phyloP scores from a whole-genome alignment of 2,329 filamentous ascomycete genomes.

The Pseudogymnoascus sp. region DNA sequence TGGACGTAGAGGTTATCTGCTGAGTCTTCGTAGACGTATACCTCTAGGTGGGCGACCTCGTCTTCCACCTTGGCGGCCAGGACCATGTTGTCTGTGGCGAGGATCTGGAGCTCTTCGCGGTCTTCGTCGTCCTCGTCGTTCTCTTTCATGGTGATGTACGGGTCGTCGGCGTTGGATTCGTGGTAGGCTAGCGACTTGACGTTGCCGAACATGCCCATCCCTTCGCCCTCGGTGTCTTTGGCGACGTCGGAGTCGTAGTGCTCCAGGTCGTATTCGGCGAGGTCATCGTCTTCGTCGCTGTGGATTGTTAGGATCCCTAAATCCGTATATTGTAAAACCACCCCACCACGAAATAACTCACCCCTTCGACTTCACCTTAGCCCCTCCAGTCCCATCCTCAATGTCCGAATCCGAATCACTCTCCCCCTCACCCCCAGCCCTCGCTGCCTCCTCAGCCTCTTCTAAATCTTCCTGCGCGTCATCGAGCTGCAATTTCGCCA shows the following conservation, averaged over 20 bases:
- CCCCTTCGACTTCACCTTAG: conserved; percentile 33
- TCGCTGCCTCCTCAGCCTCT: conserved; percentile 39
- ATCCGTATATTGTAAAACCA: conserved; percentile 5
- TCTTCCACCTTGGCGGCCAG: conserved; percentile 93
- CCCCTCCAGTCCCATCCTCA: conserved; percentile 25
- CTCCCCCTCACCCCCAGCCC: conserved; percentile 30
- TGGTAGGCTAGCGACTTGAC: conserved; percentile 91
- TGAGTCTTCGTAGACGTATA: conserved; percentile 94
- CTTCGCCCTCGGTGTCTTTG: conserved; percentile 58
- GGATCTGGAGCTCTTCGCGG: conserved; percentile 85
- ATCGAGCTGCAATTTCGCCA: conserved; percentile 61
- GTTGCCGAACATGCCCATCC: conserved; percentile 91
- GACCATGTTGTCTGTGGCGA: conserved; percentile 87
- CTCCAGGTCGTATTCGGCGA: conserved; percentile 94
- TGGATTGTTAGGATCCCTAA: conserved; percentile 13
- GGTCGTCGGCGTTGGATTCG: conserved; percentile 88
- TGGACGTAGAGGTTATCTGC: conserved; percentile 97
- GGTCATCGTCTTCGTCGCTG: conserved; percentile 68
- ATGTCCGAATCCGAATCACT: conserved; percentile 31
- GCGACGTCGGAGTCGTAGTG: conserved; percentile 84
- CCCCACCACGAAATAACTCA: conserved; percentile 30
- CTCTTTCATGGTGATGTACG: conserved; percentile 85
- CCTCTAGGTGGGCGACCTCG: conserved; percentile 90
- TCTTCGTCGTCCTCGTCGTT: conserved; percentile 66
- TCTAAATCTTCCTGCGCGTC: conserved; percentile 84